Conservation (phyloP, 257 asterid species). For the Lycium ferocissimum region DNA sequence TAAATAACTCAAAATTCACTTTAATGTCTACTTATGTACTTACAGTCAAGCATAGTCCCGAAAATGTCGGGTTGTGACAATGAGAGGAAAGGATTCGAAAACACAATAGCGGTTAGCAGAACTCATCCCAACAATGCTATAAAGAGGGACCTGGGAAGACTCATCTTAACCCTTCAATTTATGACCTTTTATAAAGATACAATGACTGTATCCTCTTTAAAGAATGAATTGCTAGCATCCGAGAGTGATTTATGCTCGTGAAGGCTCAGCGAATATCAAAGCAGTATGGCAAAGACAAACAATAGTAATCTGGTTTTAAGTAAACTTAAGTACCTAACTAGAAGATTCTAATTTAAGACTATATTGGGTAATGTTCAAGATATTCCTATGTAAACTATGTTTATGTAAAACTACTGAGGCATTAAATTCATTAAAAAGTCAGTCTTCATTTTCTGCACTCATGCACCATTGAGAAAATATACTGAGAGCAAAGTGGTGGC, state of each 20-base stretch:
- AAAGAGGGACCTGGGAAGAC: not conserved
- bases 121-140: not conserved
- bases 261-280: not conserved
- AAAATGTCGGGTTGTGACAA: not conserved
- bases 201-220: not conserved
- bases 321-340: not conserved
- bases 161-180: conserved; percentile 5
- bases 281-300: not conserved
- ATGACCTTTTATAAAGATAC: not conserved
- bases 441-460: not conserved
- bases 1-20: not conserved
- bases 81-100: not conserved
- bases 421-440: not conserved
- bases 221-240: not conserved
- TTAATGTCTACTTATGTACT: not conserved
- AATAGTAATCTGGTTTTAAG: not conserved
- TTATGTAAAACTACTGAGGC: not conserved
- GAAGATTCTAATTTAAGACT: not conserved
- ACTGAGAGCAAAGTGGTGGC: not conserved
- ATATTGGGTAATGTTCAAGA: not conserved
- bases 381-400: not conserved
- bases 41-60: not conserved
- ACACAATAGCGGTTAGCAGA: not conserved
- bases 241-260: not conserved
- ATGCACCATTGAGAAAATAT: not conserved